Conservation (phyloP, 176 grass and related monocot genomes). For the Otatea glauca region DNA sequence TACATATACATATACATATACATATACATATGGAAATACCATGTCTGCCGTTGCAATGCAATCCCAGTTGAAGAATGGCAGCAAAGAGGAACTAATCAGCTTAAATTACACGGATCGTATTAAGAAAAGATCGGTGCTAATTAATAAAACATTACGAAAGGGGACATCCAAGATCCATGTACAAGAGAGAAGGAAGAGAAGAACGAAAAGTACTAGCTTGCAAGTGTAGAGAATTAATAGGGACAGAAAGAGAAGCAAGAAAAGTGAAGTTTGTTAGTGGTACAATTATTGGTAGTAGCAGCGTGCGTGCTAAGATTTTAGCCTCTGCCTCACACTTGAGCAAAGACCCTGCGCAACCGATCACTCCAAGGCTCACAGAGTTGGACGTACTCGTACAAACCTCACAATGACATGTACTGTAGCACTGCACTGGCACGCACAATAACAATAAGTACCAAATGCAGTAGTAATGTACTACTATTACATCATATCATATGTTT, state of each 20-base stretch:
- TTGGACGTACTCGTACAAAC: neutral
- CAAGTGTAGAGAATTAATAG: neutral
- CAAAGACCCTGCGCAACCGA: neutral
- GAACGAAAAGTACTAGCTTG: neutral
- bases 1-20: too few relatives aligned
- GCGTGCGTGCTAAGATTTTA: neutral
- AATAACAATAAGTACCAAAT: neutral
- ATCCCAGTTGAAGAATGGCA: too few relatives aligned
- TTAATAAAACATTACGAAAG: neutral
- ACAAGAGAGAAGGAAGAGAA: neutral
- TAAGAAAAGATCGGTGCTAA: neutral
- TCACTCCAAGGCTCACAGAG: neutral
- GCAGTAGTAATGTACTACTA: slow-evolving; percentile 6
- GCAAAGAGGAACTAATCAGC: too few relatives aligned
- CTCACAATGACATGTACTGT: slow-evolving; percentile 8
- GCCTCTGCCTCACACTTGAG: neutral
- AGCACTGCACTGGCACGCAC: slow-evolving; percentile 5
- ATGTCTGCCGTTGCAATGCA: too few relatives aligned
- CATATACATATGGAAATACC: too few relatives aligned
- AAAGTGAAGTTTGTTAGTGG: too few relatives aligned
- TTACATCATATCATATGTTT: slow-evolving; percentile 17
- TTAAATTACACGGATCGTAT: too few relatives aligned
- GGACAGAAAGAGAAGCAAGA: too few relatives aligned
- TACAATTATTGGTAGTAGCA: neutral
- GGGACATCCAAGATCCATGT: neutral